phyloP scores from a whole-genome alignment of 164 flowering plant genomes.

The Chloranthus sessilifolius region DNA sequence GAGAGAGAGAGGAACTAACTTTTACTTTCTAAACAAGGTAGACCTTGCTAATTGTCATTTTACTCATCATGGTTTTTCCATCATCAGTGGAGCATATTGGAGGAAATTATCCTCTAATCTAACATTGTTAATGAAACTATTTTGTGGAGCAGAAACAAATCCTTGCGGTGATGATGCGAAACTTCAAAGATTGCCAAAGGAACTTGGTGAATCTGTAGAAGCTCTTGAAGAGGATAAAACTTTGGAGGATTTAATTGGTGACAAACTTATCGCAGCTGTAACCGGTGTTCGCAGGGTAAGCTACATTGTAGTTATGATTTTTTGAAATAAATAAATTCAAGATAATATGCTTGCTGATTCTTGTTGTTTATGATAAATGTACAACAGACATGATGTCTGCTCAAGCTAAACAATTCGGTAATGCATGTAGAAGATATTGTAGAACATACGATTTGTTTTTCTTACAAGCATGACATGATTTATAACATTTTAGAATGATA shows the following conservation, averaged over 20 bases:
- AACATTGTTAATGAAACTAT: background rate
- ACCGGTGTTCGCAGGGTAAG: slow-evolving; percentile 80
- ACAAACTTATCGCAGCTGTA: slow-evolving; percentile 65
- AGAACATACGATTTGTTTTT: background rate
- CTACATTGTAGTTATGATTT: background rate
- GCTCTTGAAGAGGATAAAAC: slow-evolving; percentile 62
- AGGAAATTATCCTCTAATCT: background rate
- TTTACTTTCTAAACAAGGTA: too few relatives aligned
- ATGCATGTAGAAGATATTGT: background rate
- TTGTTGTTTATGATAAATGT: background rate
- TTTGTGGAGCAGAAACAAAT: slow-evolving; percentile 49
- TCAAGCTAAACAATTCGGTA: background rate
- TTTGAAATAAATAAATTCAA: background rate
- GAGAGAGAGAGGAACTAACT: too few relatives aligned
- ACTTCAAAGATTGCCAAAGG: slow-evolving; percentile 56
- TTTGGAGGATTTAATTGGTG: slow-evolving; percentile 59
- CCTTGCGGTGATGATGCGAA: slow-evolving; percentile 37
- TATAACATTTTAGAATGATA: too few relatives aligned
- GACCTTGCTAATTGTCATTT: too few relatives aligned
- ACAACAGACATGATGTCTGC: background rate
- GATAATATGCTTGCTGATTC: background rate
- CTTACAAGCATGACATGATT: background rate
- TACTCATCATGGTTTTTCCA: too few relatives aligned
- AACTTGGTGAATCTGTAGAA: slow-evolving; percentile 69
- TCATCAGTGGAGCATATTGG: background rate